phyloP scores from a whole-genome alignment of 176 grass and related monocot species.

The Musa schizocarpa region DNA sequence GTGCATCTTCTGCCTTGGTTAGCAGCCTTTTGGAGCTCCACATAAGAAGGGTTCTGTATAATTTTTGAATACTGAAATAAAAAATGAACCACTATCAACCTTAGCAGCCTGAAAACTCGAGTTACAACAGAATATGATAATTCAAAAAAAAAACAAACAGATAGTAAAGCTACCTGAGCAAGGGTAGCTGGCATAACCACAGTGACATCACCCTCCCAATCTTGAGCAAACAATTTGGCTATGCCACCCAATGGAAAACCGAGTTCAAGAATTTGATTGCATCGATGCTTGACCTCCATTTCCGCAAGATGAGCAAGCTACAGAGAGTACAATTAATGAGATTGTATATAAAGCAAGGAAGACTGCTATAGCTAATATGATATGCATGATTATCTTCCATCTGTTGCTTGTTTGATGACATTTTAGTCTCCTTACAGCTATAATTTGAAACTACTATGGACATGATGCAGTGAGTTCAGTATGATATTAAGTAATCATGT shows the following conservation, averaged over 20 bases:
- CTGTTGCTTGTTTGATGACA: neutral
- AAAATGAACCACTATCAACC: conserved; percentile 22
- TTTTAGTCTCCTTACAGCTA: no score
- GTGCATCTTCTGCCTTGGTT: conserved; percentile 80
- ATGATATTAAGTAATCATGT: neutral
- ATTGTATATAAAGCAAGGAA: neutral
- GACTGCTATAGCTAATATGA: neutral
- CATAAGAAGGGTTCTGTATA: conserved; percentile 77
- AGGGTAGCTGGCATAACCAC: conserved; percentile 91
- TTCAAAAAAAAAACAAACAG: neutral
- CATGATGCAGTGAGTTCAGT: no score
- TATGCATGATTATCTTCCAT: neutral
- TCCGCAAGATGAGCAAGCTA: conserved; percentile 76
- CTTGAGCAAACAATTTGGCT: conserved; percentile 85
- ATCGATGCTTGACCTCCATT: conserved; percentile 96
- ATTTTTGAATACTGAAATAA: conserved; percentile 77
- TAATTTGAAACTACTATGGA: no score
- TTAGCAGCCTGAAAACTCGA: neutral
- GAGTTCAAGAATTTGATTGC: conserved; percentile 84
- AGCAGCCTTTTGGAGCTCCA: conserved; percentile 74
- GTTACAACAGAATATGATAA: conserved; percentile 3
- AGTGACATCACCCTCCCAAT: conserved; percentile 93
- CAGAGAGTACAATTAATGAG: conserved; percentile 23
- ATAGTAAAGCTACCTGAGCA: conserved; percentile 46
- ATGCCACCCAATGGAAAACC: conserved; percentile 77